Base-by-base conservation (phyloP, 2,329 filamentous ascomycete genomes). In the Trichophyton mentagrophytes region DNA sequence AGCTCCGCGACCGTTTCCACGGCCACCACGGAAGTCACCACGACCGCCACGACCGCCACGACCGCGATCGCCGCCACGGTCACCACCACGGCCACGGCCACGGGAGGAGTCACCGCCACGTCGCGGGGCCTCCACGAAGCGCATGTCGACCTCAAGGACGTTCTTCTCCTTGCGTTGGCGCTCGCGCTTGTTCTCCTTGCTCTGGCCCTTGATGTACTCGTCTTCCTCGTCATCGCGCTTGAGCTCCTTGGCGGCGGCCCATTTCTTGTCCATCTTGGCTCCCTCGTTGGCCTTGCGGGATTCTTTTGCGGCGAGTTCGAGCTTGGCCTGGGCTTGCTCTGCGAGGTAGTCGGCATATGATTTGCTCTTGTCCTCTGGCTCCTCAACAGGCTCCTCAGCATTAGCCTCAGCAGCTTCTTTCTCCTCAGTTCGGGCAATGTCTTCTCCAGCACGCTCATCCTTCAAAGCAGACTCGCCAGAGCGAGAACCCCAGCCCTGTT, bases 231-330 rank as follows among this genome's bases (percentile, higher is more conserved):
- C 82, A 56, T 80, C 73, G 62, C 79, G 80, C 69, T 74, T 70
- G 69, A 84, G 69, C 65, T 80, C 77, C 81, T 91, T 95, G 74
- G 90, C 90, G 70, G 82, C 81, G 70, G 88, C 88, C 89, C 91
- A 96, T 83, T 96, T 93, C 84, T 93, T 92, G 81, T 90, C 85
- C 70, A 79, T 73, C 80, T 90, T 89, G 80, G 80, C 83, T 71
- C 91, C 91, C 81, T 96, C 91, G 81, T 97, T 96, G 76, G 92
- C 80, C 80, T 90, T 85, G 79, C 93, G 92, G 72, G 90, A 82
- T 71, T 89, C 83, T 70, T 86, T 82, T 68, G 78, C 76, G 68
- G 82, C 83, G 66, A 80, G 76, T 68, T 80, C 81, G 66, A 83
- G 82, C 80, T 90, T 91, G 84, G 91, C 92, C 76, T 85, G 82